Percentiles rank a stretch among this genome's conserved stretches.
Evolutionary conservation across 139 green algal species (phyloP).

Genomic region (Coelastrella sp.): DNA sequence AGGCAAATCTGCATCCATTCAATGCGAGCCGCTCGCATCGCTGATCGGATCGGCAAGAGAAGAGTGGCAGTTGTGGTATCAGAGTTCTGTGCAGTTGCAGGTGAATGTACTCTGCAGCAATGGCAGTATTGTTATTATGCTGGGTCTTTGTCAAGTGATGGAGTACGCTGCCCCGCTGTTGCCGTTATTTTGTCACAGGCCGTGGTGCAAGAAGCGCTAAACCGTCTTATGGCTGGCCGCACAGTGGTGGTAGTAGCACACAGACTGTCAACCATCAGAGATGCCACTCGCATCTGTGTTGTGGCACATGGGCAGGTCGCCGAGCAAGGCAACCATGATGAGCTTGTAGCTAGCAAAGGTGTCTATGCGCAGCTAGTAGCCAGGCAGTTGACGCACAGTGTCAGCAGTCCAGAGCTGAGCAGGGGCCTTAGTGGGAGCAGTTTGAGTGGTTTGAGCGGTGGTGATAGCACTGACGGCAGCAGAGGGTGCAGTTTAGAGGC

Average conservation of each 20-base stretch:
- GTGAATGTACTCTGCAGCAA: too few relatives aligned
- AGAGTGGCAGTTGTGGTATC: too few relatives aligned
- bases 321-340: constrained; percentile 66
- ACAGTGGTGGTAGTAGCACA: constrained; percentile 95
- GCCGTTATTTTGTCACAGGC: constrained; percentile 48
- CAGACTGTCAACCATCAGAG: constrained; percentile 89
- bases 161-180: neutral
- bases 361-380: constrained; percentile 74
- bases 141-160: too few relatives aligned
- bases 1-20: too few relatives aligned
- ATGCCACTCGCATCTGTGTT: constrained; percentile 86
- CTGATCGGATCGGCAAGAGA: too few relatives aligned
- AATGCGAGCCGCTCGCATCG: too few relatives aligned
- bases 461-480: neutral
- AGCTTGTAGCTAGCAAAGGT: constrained; percentile 15
- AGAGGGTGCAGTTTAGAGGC: constrained; percentile 3
- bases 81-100: too few relatives aligned
- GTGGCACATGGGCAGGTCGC: constrained; percentile 66
- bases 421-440: neutral
- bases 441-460: neutral
- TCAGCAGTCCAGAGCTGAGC: neutral
- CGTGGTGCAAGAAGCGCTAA: constrained; percentile 92
- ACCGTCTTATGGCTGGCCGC: constrained; percentile 82
- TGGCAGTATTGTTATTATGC: too few relatives aligned
- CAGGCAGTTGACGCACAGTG: constrained; percentile 49